Evolutionary conservation across 345 rosid genomes (phyloP), one percentile per base, ranked within the genome.

Genomic region (Brassica cretica): DNA sequence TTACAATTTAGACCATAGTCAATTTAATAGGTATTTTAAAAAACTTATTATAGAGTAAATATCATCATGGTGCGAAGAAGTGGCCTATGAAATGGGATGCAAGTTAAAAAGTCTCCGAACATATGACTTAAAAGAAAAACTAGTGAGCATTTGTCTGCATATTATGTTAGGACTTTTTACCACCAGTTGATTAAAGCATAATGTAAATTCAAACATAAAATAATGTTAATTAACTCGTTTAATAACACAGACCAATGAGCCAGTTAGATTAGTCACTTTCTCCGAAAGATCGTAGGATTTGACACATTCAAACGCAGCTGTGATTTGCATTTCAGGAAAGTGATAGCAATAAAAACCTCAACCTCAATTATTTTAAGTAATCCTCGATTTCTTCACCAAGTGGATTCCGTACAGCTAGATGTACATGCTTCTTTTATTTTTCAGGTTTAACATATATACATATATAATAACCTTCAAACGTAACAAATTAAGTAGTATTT

Each of bases 351-450:
- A 27, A 16, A 21, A 67, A 2, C 8, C 18, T 41, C 71, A 46
- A 3, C 62, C 62, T 76, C 69, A 46, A 49, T 11, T 44, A 51
- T 25, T 35, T n/a, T 16, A 67, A 67, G 11, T 46, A 60, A 32
- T 9, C 33, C 65, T 71, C 66, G 67, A 30, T 66, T 66, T 72
- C 68, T 37, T 46, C 73, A 72, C 25, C 68, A 72, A 78, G 81
- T 72, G 10, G 68, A 12, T 21, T 78, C 81, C 81, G 77, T 78
- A 78, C 81, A 72, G 41, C 64, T 72, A 78, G 77, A 72, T 78
- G 76, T 78, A 72, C 76, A 64, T 12, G 63, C 32, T 12, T 37
- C 30, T 18, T 64, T 33, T 15, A n/a, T 49, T 49, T 49, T 49
- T n/a, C 55, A 49, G 16, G 53, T 3, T 3, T 9, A 41, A 3